Percentiles rank a stretch among this genome's conserved stretches.
Evolutionary conservation across 805 yeast species (phyloP).

Genomic region (Candida berthetii): DNA sequence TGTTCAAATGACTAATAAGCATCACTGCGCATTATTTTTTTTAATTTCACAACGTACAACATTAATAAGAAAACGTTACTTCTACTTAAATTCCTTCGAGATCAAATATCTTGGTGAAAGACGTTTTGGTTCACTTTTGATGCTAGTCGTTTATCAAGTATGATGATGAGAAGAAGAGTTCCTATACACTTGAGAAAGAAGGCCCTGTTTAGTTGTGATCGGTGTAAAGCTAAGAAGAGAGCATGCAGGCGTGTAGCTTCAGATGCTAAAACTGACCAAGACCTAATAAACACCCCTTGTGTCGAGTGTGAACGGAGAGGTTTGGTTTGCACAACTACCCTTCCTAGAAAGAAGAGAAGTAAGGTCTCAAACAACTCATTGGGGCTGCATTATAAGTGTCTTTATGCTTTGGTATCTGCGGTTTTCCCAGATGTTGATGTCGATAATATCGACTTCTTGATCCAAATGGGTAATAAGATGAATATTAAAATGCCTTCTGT

Average conservation of each 20-base stretch:
- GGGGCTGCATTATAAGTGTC: slow-evolving; percentile 1
- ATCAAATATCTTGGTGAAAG: too few relatives aligned
- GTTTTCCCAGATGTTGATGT: slow-evolving; percentile 1
- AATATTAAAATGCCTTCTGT: neutral
- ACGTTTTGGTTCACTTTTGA: too few relatives aligned
- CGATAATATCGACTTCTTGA: neutral
- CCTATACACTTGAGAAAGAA: slow-evolving; percentile 1
- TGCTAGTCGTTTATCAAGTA: too few relatives aligned
- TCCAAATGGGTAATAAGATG: neutral
- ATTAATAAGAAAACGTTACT: too few relatives aligned
- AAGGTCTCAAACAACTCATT: neutral
- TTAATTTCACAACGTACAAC: too few relatives aligned
- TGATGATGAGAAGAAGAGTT: neutral
- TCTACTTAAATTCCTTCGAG: too few relatives aligned
- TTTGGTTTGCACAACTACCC: neutral
- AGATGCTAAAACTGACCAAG: too few relatives aligned
- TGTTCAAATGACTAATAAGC: too few relatives aligned
- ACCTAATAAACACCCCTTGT: neutral
- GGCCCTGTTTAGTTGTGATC: neutral
- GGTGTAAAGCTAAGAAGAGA: neutral
- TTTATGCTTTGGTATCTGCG: neutral
- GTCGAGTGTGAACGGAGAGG: neutral
- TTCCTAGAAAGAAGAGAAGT: slow-evolving; percentile 1
- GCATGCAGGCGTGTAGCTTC: neutral
- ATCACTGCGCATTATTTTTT: too few relatives aligned